These are phyloP conservation scores for Saccharomycopsis amapae DNA, from an alignment of 805 yeast species.

Conservation along the genomic window DNA sequence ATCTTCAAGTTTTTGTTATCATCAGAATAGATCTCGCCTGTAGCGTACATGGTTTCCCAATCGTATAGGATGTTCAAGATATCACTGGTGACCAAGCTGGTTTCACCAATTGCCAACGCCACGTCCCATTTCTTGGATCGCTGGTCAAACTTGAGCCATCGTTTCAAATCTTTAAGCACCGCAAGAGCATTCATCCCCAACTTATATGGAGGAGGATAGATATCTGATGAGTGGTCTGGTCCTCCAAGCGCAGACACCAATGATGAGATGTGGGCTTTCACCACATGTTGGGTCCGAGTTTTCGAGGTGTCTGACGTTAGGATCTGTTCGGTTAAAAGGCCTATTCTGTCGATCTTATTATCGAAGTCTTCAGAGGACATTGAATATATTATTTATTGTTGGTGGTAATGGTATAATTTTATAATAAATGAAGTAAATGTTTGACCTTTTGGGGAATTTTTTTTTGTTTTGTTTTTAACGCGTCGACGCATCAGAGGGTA, in stretches of 20 bases:
- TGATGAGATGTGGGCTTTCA: conserved; percentile 69
- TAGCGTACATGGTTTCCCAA: conserved; percentile 48
- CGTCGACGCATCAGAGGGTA: no score
- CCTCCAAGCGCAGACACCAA: conserved; percentile 91
- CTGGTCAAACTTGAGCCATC: conserved; percentile 85
- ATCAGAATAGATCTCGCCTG: conserved; percentile 22
- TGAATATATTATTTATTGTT: no score
- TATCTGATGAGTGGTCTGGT: conserved; percentile 53
- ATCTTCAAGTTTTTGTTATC: conserved; percentile 30
- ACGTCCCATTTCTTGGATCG: conserved; percentile 64
- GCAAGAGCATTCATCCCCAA: conserved; percentile 85
- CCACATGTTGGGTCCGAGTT: conserved; percentile 34
- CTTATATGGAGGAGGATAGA: conserved; percentile 50
- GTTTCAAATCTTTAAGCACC: conserved; percentile 78
- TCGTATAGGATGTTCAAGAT: conserved; percentile 64
- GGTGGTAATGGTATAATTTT: no score
- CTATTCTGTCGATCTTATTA: conserved; percentile 6
- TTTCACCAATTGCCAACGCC: conserved; percentile 80
- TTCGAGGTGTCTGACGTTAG: conserved; percentile 16
- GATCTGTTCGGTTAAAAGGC: conserved; percentile 11
- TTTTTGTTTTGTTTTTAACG: no score
- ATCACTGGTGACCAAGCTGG: conserved; percentile 67
- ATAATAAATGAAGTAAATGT: no score
- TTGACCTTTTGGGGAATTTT: no score
- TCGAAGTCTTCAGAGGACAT: no score